Evolutionary conservation across 345 rosid species (phyloP).

Genomic region (Citrus sp.): DNA sequence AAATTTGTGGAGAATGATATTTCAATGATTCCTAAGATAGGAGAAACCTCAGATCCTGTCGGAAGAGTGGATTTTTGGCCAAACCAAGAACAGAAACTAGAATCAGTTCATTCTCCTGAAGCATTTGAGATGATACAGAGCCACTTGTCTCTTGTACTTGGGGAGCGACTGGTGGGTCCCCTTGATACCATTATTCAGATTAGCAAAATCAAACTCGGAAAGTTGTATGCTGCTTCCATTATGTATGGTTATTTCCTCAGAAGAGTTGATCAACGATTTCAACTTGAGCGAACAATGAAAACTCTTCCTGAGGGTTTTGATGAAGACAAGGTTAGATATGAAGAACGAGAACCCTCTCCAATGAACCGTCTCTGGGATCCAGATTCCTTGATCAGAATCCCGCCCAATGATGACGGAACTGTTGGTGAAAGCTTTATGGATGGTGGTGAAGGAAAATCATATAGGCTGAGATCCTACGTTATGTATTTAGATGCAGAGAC

Average conservation of each 20-base stretch:
- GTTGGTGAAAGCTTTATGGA: slow-evolving; percentile 28
- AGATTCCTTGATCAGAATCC: slow-evolving; percentile 58
- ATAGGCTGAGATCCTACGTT: slow-evolving; percentile 71
- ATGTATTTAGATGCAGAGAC: slow-evolving; percentile 85
- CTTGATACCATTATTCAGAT: slow-evolving; percentile 65
- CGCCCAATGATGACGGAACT: slow-evolving; percentile 36
- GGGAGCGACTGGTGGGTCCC: slow-evolving; percentile 73
- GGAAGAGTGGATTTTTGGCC: slow-evolving; percentile 94
- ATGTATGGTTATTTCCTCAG: slow-evolving; percentile 91
- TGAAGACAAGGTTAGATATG: slow-evolving; percentile 34
- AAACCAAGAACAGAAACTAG: slow-evolving; percentile 80
- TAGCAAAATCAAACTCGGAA: slow-evolving; percentile 87
- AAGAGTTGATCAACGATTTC: slow-evolving; percentile 87
- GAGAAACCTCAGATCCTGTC: slow-evolving; percentile 61
- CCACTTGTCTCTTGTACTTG: slow-evolving; percentile 74
- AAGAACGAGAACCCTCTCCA: slow-evolving; percentile 38
- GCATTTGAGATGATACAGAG: slow-evolving; percentile 93
- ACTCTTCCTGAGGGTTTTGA: slow-evolving; percentile 62
- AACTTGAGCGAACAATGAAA: slow-evolving; percentile 83
- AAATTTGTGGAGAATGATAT: slow-evolving; percentile 62
- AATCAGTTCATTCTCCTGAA: slow-evolving; percentile 85
- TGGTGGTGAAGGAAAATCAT: slow-evolving; percentile 34
- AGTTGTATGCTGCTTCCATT: slow-evolving; percentile 84
- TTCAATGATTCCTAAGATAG: slow-evolving; percentile 73
- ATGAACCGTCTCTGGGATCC: slow-evolving; percentile 65